These are phyloP conservation scores for Tuber brumale DNA, from an alignment of 495 filamentous ascomycete species.

Conservation along the genomic window DNA sequence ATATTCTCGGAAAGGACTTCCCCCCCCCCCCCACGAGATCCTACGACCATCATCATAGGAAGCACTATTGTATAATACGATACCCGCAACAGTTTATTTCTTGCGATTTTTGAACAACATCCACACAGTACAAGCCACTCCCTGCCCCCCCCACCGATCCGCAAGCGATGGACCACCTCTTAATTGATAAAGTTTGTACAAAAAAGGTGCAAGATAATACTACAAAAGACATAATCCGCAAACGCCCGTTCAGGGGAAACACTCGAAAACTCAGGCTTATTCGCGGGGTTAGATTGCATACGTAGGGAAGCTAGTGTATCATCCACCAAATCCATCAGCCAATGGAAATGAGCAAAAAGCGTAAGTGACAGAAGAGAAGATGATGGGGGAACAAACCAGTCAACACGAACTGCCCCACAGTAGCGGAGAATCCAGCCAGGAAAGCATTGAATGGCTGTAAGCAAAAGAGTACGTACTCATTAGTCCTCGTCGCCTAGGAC, in stretches of 20 bases:
- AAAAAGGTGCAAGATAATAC: constrained; percentile 94
- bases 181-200: constrained; percentile 99
- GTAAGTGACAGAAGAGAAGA: constrained; percentile 32
- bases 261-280: constrained; percentile 60
- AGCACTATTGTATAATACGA: neutral
- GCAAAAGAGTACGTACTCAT: neutral
- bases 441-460: constrained; percentile 95
- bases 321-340: neutral
- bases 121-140: constrained; percentile 14
- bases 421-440: constrained; percentile 86
- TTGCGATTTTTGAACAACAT: neutral
- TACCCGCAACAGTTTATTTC: neutral
- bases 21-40: too few relatives aligned
- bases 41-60: neutral
- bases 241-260: constrained; percentile 79
- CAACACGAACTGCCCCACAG: constrained; percentile 95
- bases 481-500: neutral
- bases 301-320: constrained; percentile 58
- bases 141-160: neutral
- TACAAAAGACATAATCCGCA: constrained; percentile 92
- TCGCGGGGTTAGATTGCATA: constrained; percentile 81
- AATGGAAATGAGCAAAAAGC: neutral
- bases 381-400: constrained; percentile 52
- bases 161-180: constrained; percentile 7
- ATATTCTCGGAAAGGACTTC: neutral